A percentile compares a stretch with the other conserved stretches of the same genome.
Conservation (phyloP, 345 rosid species). For the Moringa oleifera region DNA sequence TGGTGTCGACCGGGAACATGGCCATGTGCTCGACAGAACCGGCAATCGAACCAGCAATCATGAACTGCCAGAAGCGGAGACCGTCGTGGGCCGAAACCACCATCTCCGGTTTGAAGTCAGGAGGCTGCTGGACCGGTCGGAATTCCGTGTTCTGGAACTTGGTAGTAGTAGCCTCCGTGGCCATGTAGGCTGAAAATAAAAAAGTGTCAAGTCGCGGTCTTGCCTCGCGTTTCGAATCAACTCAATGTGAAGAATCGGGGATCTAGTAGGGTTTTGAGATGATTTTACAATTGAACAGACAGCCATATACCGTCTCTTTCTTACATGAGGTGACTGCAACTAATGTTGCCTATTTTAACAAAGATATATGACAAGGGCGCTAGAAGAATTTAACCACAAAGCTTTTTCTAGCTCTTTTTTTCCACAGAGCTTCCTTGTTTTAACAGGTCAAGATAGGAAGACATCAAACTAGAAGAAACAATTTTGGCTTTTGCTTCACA, state of each 20-base stretch:
- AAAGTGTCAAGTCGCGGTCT: neutral
- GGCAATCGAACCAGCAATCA: slow-evolving; percentile 94
- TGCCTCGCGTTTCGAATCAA: neutral
- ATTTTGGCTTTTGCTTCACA: neutral
- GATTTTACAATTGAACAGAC: neutral
- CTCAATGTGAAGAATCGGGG: neutral
- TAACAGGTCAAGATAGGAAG: neutral
- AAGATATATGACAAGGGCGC: neutral
- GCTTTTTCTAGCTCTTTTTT: neutral
- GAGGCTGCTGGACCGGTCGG: slow-evolving; percentile 49
- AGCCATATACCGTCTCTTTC: slow-evolving; percentile 2
- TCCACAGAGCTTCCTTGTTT: too few species aligned
- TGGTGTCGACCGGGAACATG: slow-evolving; percentile 95
- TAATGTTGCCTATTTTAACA: neutral
- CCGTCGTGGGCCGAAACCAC: slow-evolving; percentile 41
- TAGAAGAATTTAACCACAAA: too few species aligned
- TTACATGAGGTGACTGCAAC: neutral
- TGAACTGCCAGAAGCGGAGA: slow-evolving; percentile 85
- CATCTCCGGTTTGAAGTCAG: slow-evolving; percentile 58
- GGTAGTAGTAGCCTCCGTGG: slow-evolving; percentile 58
- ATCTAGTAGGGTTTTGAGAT: slow-evolving; percentile 8
- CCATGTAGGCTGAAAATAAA: slow-evolving; percentile 25
- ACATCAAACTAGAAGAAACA: neutral
- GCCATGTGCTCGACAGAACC: slow-evolving; percentile 96
- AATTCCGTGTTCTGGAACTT: slow-evolving; percentile 63